Conservation (phyloP, 208 protist genomes). For the Leishmania arabica region DNA sequence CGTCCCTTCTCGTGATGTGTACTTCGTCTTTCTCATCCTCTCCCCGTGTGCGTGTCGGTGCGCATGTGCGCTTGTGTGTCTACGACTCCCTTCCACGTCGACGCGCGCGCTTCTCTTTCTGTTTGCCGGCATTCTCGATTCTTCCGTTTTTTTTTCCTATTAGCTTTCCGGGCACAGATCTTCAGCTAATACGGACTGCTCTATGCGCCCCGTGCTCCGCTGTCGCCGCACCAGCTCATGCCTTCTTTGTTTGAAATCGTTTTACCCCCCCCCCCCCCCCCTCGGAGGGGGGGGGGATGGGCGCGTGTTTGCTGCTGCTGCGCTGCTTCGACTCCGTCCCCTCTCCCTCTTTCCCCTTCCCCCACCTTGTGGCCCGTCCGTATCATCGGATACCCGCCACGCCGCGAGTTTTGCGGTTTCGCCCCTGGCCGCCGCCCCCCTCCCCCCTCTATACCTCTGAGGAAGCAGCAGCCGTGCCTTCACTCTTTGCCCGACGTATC, state of each 20-base stretch:
- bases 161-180: background rate
- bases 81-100: background rate
- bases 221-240: background rate
- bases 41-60: background rate
- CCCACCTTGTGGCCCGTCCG: background rate
- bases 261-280: background rate
- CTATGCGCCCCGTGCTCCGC: background rate
- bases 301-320: background rate
- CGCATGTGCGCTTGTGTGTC: background rate
- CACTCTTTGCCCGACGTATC: background rate
- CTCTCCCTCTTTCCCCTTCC: background rate
- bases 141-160: slow-evolving; percentile 6
- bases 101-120: background rate
- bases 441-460: background rate
- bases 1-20: background rate
- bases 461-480: background rate
- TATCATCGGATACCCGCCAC: background rate
- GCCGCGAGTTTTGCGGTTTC: background rate
- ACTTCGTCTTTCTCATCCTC: slow-evolving; percentile 4
- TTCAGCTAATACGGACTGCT: background rate
- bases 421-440: background rate
- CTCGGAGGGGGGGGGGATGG: background rate
- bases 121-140: background rate
- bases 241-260: background rate
- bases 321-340: background rate